These are phyloP conservation scores for Hypoxylon rubiginosum DNA, from an alignment of 2,329 filamentous ascomycete species.

Conservation along the genomic window DNA sequence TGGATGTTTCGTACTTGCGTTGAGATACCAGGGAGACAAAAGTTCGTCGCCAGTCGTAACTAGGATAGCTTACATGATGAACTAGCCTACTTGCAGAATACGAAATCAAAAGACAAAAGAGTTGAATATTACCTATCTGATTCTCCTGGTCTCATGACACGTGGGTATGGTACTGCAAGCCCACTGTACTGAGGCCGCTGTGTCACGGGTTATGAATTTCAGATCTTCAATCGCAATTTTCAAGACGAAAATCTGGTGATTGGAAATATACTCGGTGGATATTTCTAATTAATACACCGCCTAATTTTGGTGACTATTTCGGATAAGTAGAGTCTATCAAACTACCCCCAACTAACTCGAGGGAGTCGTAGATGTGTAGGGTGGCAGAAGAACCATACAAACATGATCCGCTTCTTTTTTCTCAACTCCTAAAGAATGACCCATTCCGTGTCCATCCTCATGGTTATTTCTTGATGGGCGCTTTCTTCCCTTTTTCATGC, in stretches of 20 bases:
- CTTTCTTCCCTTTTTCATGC: not conserved
- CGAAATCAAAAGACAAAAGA: not conserved
- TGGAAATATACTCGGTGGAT: not conserved
- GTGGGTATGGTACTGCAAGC: not conserved
- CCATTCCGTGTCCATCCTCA: not conserved
- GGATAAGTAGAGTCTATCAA: not conserved
- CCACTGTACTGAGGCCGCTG: too few species aligned
- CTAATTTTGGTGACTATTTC: not conserved
- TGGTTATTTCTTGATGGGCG: not conserved
- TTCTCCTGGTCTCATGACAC: not conserved
- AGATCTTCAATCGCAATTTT: not conserved
- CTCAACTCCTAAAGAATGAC: constrained; percentile 3
- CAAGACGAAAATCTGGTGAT: not conserved
- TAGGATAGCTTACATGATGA: not conserved
- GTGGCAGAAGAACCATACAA: not conserved
- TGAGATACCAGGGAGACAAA: constrained; percentile 27
- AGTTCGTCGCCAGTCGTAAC: not conserved
- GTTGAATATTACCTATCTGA: not conserved
- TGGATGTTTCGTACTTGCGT: constrained; percentile 2
- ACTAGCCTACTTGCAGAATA: not conserved
- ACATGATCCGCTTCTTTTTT: not conserved
- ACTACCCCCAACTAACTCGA: not conserved
- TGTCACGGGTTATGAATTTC: not conserved
- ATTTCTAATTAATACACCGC: not conserved
- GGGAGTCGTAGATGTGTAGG: not conserved